Conservation (phyloP, 257 asterid species). For the Primulina tabacum region DNA sequence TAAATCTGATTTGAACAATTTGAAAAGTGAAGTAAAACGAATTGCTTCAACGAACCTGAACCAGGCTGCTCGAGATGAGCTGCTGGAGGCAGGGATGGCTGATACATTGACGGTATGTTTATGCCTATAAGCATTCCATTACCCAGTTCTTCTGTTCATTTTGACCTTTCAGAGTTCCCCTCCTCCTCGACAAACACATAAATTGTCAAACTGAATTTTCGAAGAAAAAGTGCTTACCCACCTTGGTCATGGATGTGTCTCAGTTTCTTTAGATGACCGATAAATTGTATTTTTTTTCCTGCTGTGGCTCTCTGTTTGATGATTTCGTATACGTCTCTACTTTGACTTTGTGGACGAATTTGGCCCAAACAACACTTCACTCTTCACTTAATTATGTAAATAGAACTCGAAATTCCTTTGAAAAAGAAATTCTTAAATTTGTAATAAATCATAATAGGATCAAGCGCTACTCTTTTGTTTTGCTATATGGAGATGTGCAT, state of each 20-base stretch:
- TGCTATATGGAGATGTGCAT: no score
- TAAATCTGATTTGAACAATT: conserved; percentile 70
- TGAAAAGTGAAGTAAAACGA: conserved; percentile 66
- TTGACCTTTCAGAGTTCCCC: background rate
- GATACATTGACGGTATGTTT: conserved; percentile 60
- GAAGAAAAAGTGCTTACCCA: background rate
- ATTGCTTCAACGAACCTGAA: conserved; percentile 50
- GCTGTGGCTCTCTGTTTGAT: background rate
- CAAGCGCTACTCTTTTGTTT: background rate
- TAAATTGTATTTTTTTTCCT: background rate
- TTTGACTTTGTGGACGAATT: background rate
- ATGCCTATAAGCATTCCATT: conserved; percentile 1
- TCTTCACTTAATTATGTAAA: background rate
- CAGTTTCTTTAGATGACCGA: background rate
- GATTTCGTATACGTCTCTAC: background rate
- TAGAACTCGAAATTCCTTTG: background rate
- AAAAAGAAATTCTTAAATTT: background rate
- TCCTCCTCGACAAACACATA: background rate
- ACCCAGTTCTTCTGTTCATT: background rate
- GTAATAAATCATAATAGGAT: background rate
- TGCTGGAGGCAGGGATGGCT: conserved; percentile 82
- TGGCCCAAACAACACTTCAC: background rate
- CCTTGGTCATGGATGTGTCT: background rate
- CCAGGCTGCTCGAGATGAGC: conserved; percentile 80
- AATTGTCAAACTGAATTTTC: background rate